phyloP scores from a whole-genome alignment of 83 land plant species.

The Diphasiastrum complanatum region DNA sequence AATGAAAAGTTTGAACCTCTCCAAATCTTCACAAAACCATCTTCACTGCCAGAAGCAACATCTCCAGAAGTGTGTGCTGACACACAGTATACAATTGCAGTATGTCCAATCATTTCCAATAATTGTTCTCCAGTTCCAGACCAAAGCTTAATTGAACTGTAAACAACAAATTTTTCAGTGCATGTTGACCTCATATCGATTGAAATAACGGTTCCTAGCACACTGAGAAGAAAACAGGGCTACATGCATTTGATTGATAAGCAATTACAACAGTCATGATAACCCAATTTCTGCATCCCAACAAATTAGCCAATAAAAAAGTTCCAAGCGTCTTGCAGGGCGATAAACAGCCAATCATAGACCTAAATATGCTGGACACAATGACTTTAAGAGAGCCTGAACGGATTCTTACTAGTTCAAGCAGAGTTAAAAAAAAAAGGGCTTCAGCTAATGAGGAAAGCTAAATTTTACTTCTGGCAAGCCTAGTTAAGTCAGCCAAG shows the following conservation, averaged over 20 bases:
- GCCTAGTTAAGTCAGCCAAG: background rate
- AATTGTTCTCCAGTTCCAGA: constrained; percentile 72
- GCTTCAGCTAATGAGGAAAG: too few relatives aligned
- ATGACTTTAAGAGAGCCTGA: too few relatives aligned
- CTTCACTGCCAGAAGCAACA: constrained; percentile 95
- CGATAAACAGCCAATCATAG: too few relatives aligned
- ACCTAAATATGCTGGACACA: too few relatives aligned
- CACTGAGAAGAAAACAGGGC: background rate
- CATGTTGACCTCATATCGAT: background rate
- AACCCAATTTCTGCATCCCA: too few relatives aligned
- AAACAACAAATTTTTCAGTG: background rate
- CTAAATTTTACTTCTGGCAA: too few relatives aligned
- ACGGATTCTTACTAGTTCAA: too few relatives aligned
- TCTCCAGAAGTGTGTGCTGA: constrained; percentile 72
- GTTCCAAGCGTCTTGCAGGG: too few relatives aligned
- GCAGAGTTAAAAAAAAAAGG: too few relatives aligned
- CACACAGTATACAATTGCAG: constrained; percentile 85
- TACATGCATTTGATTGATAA: too few relatives aligned
- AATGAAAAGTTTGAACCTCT: constrained; percentile 44
- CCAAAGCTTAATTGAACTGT: constrained; percentile 87
- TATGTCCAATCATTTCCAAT: constrained; percentile 94
- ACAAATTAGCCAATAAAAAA: too few relatives aligned
- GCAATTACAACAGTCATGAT: too few relatives aligned
- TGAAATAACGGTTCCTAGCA: background rate
- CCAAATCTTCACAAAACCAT: constrained; percentile 87